These are phyloP conservation scores for Scorias spongiosa DNA, from an alignment of 2,329 filamentous ascomycete genomes.

Conservation along the genomic window DNA sequence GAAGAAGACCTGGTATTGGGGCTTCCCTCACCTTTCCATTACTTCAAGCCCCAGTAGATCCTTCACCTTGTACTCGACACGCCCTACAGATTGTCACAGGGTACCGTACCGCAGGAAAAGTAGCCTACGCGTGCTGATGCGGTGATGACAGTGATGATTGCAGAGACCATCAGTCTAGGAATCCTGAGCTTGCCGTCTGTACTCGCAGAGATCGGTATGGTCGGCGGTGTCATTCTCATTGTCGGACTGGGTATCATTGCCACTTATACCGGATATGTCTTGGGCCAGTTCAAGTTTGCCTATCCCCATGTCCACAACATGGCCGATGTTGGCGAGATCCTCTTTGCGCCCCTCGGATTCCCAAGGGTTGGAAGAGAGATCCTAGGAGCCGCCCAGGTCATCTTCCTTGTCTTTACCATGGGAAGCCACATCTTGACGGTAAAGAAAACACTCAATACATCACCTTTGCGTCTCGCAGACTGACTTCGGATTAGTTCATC, in stretches of 20 bases:
- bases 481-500: constrained; percentile 29
- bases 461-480: too few species aligned
- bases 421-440: constrained; percentile 50
- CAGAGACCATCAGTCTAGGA: constrained; percentile 42
- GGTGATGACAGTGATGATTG: constrained; percentile 33
- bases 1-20: too few species aligned
- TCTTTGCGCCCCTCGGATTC: constrained; percentile 41
- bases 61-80: neutral
- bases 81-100: neutral
- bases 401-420: constrained; percentile 55
- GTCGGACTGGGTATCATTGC: constrained; percentile 39
- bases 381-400: constrained; percentile 44
- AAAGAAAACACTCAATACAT: neutral
- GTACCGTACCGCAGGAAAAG: constrained; percentile 22
- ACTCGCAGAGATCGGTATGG: constrained; percentile 36
- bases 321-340: constrained; percentile 51
- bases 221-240: constrained; percentile 41
- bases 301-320: constrained; percentile 43
- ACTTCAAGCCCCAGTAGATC: too few species aligned
- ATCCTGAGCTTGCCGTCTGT: constrained; percentile 40
- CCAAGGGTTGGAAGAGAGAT: constrained; percentile 34
- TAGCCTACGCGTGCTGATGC: constrained; percentile 21
- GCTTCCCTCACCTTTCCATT: too few species aligned
- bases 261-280: constrained; percentile 45
- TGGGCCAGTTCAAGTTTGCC: constrained; percentile 42